Percentiles rank a stretch among this genome's conserved stretches.
These are phyloP conservation scores for Cercospora canescens DNA, from an alignment of 2,329 filamentous ascomycete genomes.

Conservation along the genomic window DNA sequence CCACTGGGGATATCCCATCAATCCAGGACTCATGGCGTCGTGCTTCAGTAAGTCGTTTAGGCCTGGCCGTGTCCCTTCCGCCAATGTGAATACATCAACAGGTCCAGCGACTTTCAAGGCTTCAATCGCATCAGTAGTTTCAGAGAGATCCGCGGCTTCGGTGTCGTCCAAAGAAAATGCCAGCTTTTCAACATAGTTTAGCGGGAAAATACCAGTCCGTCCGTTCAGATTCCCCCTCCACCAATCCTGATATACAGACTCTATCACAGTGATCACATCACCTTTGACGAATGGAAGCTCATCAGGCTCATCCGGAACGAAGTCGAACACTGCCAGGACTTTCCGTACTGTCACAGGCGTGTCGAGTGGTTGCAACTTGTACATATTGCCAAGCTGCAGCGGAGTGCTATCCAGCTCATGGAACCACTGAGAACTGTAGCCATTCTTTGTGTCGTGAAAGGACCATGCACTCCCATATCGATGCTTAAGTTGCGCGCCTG, in stretches of 20 bases:
- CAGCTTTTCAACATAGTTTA: not conserved
- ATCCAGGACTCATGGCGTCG: not conserved
- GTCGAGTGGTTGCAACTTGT: not conserved
- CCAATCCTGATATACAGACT: not conserved
- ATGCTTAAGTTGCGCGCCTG: not conserved
- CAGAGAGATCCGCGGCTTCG: not conserved
- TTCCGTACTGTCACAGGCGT: not conserved
- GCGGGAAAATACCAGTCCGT: not conserved
- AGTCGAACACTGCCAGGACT: not conserved
- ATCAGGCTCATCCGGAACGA: not conserved
- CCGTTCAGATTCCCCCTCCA: not conserved
- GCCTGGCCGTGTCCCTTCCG: not conserved
- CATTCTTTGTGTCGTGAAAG: not conserved
- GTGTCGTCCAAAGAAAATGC: not conserved
- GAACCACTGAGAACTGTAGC: not conserved
- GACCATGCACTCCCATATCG: not conserved
- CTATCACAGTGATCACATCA: not conserved
- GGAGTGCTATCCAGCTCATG: not conserved
- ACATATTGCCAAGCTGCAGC: not conserved
- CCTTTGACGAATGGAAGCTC: not conserved
- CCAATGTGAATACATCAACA: not conserved
- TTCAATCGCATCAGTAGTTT: not conserved
- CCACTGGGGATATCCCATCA: not conserved
- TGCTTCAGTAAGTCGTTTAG: not conserved
- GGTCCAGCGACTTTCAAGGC: not conserved